A percentile compares a stretch with the other conserved stretches of the same genome.
Conservation (phyloP, 2,329 filamentous ascomycete genomes). For the Penicillium sp. region DNA sequence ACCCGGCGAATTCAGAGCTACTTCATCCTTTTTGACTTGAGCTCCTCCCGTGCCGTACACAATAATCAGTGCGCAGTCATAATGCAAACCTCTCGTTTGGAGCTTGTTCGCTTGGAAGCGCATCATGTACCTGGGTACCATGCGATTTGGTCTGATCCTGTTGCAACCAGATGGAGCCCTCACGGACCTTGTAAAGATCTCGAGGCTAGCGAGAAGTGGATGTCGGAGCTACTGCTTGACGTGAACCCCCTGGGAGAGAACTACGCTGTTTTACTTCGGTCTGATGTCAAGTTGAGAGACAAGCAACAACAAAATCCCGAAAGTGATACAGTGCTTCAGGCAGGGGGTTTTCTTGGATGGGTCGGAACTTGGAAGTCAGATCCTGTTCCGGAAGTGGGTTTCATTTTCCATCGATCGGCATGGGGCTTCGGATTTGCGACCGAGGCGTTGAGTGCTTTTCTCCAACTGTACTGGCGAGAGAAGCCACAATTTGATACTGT, state of each 20-base stretch:
- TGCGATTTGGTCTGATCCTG: slow-evolving; percentile 23
- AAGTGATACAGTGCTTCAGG: not conserved
- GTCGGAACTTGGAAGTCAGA: slow-evolving; percentile 19
- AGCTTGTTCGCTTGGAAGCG: slow-evolving; percentile 19
- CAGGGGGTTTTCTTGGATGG: slow-evolving; percentile 17
- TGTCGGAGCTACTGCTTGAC: slow-evolving; percentile 14
- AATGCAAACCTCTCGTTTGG: slow-evolving; percentile 12
- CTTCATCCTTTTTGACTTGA: not conserved
- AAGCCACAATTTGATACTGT: slow-evolving; percentile 5
- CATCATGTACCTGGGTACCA: slow-evolving; percentile 22
- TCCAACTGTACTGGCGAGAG: slow-evolving; percentile 13
- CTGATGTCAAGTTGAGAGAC: not conserved
- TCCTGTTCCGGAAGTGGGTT: slow-evolving; percentile 19
- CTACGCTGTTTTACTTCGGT: slow-evolving; percentile 21
- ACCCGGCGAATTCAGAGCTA: not conserved
- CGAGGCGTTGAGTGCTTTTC: slow-evolving; percentile 20
- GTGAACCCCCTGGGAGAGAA: slow-evolving; percentile 19
- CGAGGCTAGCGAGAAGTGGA: slow-evolving; percentile 20
- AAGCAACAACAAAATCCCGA: not conserved
- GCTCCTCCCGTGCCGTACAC: not conserved
- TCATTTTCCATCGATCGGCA: slow-evolving; percentile 20
- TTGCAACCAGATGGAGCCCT: slow-evolving; percentile 25
- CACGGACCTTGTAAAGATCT: slow-evolving; percentile 20
- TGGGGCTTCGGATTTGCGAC: slow-evolving; percentile 25
- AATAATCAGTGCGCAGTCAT: not conserved